A percentile compares a stretch with the other conserved stretches of the same genome.
These are phyloP conservation scores for Aspergillus floridensis DNA, from an alignment of 2,329 filamentous ascomycete species.

Conservation along the genomic window DNA sequence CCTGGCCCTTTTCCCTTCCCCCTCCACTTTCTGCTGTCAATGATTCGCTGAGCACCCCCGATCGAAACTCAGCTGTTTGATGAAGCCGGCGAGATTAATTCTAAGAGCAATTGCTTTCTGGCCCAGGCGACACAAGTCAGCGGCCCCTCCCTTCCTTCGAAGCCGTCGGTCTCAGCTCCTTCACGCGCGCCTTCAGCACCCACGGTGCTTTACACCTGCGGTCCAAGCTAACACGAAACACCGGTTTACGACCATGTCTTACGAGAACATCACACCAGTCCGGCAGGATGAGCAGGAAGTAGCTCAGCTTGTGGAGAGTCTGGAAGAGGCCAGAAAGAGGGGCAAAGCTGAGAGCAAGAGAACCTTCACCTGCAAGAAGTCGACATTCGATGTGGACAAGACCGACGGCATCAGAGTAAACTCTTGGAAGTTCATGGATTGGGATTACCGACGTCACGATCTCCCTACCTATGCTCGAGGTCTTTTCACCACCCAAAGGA, in stretches of 20 bases:
- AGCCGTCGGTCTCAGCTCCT: not conserved
- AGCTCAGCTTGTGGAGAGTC: conserved; percentile 60
- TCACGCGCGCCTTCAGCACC: not conserved
- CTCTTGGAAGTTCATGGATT: conserved; percentile 92
- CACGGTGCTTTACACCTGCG: not conserved
- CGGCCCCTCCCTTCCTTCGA: not conserved
- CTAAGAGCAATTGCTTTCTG: not conserved
- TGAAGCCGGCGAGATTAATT: not conserved
- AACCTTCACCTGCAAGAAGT: conserved; percentile 73
- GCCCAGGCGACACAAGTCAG: not conserved
- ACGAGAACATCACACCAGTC: conserved; percentile 48
- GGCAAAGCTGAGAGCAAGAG: conserved; percentile 52
- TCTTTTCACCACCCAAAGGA: conserved; percentile 78
- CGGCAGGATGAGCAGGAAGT: conserved; percentile 69
- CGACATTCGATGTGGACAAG: conserved; percentile 68
- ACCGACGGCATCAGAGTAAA: conserved; percentile 67
- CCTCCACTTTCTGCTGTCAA: not conserved
- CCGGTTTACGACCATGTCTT: not conserved
- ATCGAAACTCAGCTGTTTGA: not conserved
- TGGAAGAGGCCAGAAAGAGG: conserved; percentile 55
- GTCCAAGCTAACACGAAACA: not conserved
- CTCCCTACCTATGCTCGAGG: conserved; percentile 91
- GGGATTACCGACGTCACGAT: conserved; percentile 86
- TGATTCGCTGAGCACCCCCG: not conserved
- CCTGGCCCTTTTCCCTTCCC: not conserved